Evolutionary conservation across 1,139 yeast genomes (phyloP).

Genomic region (Suhomyces taliae): DNA sequence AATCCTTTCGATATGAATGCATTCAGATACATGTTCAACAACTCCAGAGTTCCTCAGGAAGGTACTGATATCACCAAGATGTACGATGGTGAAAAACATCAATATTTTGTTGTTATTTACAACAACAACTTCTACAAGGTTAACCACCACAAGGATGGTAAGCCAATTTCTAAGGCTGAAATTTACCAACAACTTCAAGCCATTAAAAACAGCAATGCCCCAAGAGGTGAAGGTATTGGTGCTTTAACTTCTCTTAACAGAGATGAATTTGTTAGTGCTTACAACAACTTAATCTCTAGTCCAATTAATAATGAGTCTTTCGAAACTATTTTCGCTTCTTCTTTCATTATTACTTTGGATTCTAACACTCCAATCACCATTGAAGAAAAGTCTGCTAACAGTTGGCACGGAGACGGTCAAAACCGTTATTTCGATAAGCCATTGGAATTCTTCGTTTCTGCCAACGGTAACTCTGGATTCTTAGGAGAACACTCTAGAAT

Average conservation of each 20-base stretch:
- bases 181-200: slow-evolving; percentile 65
- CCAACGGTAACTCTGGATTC: slow-evolving; percentile 88
- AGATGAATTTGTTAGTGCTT: slow-evolving; percentile 72
- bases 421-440: slow-evolving; percentile 95
- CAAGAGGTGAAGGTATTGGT: slow-evolving; percentile 60
- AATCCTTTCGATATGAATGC: slow-evolving; percentile 93
- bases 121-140: slow-evolving; percentile 85
- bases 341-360: slow-evolving; percentile 83
- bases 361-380: slow-evolving; percentile 70
- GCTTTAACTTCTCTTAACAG: slow-evolving; percentile 82
- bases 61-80: slow-evolving; percentile 56
- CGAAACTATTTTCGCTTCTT: slow-evolving; percentile 70
- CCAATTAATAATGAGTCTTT: slow-evolving; percentile 61
- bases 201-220: slow-evolving; percentile 48
- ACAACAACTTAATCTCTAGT: slow-evolving; percentile 55
- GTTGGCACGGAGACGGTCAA: slow-evolving; percentile 94
- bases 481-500: slow-evolving; percentile 95
- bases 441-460: slow-evolving; percentile 75
- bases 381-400: slow-evolving; percentile 81
- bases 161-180: slow-evolving; percentile 57
- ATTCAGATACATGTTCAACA: slow-evolving; percentile 88
- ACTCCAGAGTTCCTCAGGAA: slow-evolving; percentile 73
- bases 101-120: slow-evolving; percentile 70
- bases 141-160: slow-evolving; percentile 60
- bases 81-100: slow-evolving; percentile 54